These are phyloP conservation scores for Phytophthora cryptogea DNA, from an alignment of 352 stramenopile species.

Conservation along the genomic window DNA sequence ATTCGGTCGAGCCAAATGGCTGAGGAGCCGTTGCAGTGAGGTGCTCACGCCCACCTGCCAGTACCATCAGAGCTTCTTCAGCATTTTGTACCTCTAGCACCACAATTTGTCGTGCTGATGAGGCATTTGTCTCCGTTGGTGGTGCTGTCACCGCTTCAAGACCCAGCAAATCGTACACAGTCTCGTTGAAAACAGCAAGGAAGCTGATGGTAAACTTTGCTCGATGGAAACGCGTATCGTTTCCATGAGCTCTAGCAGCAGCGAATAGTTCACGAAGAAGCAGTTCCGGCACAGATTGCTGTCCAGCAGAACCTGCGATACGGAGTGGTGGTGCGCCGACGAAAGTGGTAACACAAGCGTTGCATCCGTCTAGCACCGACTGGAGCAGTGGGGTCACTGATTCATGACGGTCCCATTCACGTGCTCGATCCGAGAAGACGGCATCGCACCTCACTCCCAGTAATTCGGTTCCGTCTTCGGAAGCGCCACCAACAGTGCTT, in stretches of 20 bases:
- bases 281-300: constrained; percentile 44
- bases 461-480: constrained; percentile 10
- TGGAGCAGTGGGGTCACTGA: constrained; percentile 64
- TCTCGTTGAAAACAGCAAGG: constrained; percentile 95
- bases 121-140: constrained; percentile 7
- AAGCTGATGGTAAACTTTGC: constrained; percentile 73
- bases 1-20: constrained; percentile 24
- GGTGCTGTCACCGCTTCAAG: constrained; percentile 29
- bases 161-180: constrained; percentile 93
- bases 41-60: constrained; percentile 54
- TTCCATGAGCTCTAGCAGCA: constrained; percentile 33
- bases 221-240: constrained; percentile 42
- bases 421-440: constrained; percentile 66
- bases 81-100: constrained; percentile 73
- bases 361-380: constrained; percentile 67
- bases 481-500: background rate
- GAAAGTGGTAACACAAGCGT: constrained; percentile 72
- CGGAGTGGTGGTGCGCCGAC: constrained; percentile 39
- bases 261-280: constrained; percentile 60
- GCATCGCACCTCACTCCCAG: constrained; percentile 61
- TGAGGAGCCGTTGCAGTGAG: constrained; percentile 32
- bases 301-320: constrained; percentile 4
- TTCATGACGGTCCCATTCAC: constrained; percentile 64
- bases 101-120: constrained; percentile 38
- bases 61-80: constrained; percentile 65